A percentile compares a stretch with the other conserved stretches of the same genome.
Evolutionary conservation across 768 basidiomycete species (phyloP).

Genomic region (Auricularia sp.): DNA sequence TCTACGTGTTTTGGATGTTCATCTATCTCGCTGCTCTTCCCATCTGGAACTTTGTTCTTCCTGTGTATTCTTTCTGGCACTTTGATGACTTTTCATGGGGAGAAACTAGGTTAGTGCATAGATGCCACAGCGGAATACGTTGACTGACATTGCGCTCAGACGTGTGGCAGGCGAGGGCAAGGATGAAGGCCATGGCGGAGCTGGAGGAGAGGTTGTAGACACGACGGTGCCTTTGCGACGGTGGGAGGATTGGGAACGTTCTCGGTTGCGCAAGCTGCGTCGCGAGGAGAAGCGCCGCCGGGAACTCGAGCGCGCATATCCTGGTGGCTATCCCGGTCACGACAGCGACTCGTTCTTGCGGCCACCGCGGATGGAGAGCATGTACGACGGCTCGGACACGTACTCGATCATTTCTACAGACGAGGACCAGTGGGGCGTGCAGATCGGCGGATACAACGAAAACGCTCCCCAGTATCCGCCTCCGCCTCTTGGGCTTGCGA

Average conservation of each 20-base stretch:
- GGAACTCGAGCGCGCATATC: conserved; percentile 74
- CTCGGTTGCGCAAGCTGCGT: conserved; percentile 78
- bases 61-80: conserved; percentile 97
- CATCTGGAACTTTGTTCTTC: conserved; percentile 91
- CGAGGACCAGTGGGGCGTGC: conserved; percentile 90
- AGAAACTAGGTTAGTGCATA: conserved; percentile 69
- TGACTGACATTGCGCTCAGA: conserved; percentile 32
- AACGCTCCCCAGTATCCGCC: conserved; percentile 67
- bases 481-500: conserved; percentile 64
- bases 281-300: conserved; percentile 74
- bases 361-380: conserved; percentile 20
- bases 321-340: conserved; percentile 50
- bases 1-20: conserved; percentile 98
- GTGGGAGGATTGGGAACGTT: conserved; percentile 99
- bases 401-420: conserved; percentile 77
- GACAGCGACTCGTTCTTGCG: conserved; percentile 43
- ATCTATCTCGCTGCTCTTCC: conserved; percentile 88
- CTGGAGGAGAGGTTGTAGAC: conserved; percentile 40
- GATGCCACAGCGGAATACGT: background rate
- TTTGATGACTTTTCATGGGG: conserved; percentile 99
- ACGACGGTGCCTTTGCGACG: conserved; percentile 80
- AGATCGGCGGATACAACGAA: conserved; percentile 95
- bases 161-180: conserved; percentile 91
- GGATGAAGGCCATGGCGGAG: conserved; percentile 65
- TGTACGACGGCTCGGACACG: conserved; percentile 74